Evolutionary conservation across 176 grass and related monocot genomes (phyloP), one percentile per base, ranked within the genome.

Genomic region (Dendrocalamus sinicus): DNA sequence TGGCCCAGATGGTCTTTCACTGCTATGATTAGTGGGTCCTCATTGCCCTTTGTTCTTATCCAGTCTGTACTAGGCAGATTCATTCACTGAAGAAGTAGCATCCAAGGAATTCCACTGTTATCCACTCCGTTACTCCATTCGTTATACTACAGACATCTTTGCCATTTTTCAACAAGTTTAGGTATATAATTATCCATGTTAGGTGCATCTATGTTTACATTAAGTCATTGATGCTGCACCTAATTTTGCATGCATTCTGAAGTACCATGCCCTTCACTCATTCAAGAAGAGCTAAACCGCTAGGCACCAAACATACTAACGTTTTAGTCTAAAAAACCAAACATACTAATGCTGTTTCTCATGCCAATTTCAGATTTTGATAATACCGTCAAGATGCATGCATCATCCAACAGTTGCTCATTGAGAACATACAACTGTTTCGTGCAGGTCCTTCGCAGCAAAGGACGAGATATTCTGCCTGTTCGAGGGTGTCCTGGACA

Each of bases 401-500:
- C 59, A 51, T 19, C 64, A 7, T 16, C 69, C 28, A 12, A 19
- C 61, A 89, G 9, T 7, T 51, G 35, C 26, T 55, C 20, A 10
- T 17, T 16, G 58, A 80, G 12, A 40, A 37, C 5, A 72, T 16
- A 77, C 40, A 4, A 6, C 28, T 72, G 13, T 60, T 9, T 60
- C 7, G 15, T 30, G 16, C 88, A 99, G 96, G 90, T 86, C 89
- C 47, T 99, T 99, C 53, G 94, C 96, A 3, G 89, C 90, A 0
- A 96, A 96, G 30, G 93, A 99, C n/a, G 93, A 96, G 69, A 90
- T 99, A 60, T 99, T 96, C 87, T 99, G 96, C 90, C 32, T 99
- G 78, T 99, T 99, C 47, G 82, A 93, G 83, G 96, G 96, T 6
- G 84, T 94, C 30, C 81, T 99, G 46, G 94, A 92, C 30, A 99